Base-by-base conservation (phyloP, 179 eudicot genomes). In the Beta corolliflora region DNA sequence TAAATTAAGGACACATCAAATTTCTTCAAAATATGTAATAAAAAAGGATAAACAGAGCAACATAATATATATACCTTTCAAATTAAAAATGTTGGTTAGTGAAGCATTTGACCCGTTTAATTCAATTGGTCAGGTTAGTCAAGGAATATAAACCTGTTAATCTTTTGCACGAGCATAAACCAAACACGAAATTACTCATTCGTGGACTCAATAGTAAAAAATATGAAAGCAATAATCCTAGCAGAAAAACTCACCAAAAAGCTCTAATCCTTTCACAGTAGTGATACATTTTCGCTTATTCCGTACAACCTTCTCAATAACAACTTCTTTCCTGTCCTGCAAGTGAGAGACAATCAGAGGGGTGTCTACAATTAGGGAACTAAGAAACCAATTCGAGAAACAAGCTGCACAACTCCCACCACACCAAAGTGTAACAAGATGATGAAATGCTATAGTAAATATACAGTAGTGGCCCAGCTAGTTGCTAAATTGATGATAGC, bases 271-370 rank as follows among this genome's bases (percentile, higher is more conserved):
- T 88, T 93, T 97, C 81, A 97, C 91, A 50, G 94, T 93, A 69
- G 99, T 97, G 82, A 97, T 94, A 84, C 94, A 88, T 83, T 94
- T 97, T 79, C 99, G 86, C 87, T 93, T 93, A 86, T 97, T 97
- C 54, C 98, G 95, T 79, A 92, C 93, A 59, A 97, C 89, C 92
- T 97, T 97, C 88, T 97, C 99, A 68, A 97, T 94, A 79, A 97
- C 78, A 77, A 97, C 93, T 89, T 94, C 99, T 87, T 89, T 95
- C 89, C 78, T 94, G 55, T 93, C 98, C 98, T 94, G 79, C 79
- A 85, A 79, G 84, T 73, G 3, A 72, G 70, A 69, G 61, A 66
- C 4, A 25, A 60, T 61, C 61, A 14, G 36, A 81, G 48, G 21
- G n/a, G 25, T 53, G 41, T 41, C 61, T 18, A 19, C 19, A 63